Base-by-base conservation (phyloP, 306 rosid genomes). In the Casuarina glauca region DNA sequence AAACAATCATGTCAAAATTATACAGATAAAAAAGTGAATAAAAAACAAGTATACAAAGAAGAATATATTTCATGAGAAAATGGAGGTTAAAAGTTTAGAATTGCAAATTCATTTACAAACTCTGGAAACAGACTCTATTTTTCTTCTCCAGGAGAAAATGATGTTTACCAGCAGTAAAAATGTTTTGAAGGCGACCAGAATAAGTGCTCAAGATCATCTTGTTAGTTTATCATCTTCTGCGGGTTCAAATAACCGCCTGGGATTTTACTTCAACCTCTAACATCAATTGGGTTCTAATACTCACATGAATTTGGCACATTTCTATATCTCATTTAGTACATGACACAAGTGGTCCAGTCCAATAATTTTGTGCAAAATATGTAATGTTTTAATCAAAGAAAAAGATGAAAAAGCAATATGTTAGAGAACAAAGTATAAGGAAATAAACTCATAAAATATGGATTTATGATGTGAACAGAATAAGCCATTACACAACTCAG, bases 1-100 rank as follows among this genome's bases (percentile, higher is more conserved):
- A 77, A 75, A 73, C 70, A 61, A 26, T 9, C 60, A 41, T 36
- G 20, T 63, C 51, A 79, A 16, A 55, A 42, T 70, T 36, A 51
- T 60, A 43, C 1, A 71, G 35, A 69, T 26, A 55, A 17, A 32
- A 66, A 35, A 16, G 58, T 35, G 5, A 72, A 64, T 17, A 36
- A 42, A 71, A 45, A 17, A 55, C 52, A 41, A 69, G 53, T 55
- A 11, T 3, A 10, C 13, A 48, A 48, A 9, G 7, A 44, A 16
- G 20, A 52, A 52, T 13, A 7, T 17, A 52, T 4, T 17, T 17
- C 19, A 5, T 35, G 42, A 48, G 45, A 53, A 68, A 77, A 45
- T 69, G 38, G 11, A 19, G n/a, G 13, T 17, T 20, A 53, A 19
- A 35, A 61, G 67, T 35, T 35, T 5, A 15, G 6, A 17, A 13